Evolutionary conservation across 2,329 filamentous ascomycete genomes (phyloP), one percentile per base, ranked within the genome.

Genomic region (Fusarium gaditjirri): DNA sequence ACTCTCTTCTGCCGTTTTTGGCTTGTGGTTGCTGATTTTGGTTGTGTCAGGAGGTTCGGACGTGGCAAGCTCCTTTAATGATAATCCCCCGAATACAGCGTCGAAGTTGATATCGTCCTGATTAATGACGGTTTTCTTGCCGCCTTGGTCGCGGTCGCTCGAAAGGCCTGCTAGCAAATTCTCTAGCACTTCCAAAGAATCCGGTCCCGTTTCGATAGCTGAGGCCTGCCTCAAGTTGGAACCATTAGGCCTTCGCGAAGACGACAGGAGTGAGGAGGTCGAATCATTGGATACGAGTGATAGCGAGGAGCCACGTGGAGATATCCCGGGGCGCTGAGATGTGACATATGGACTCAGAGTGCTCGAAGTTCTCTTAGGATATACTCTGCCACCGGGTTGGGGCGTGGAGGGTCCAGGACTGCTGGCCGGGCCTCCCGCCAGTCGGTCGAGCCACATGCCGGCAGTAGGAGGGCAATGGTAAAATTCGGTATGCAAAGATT

Each of bases 371-470:
- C 92, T 87, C 72, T 89, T 88, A 43, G 90, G 88, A 33, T 90
- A 92, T 54, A 91, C 85, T 79, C 94, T 90, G 80, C 88, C 90
- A 66, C 87, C 86, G 67, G 90, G 84, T 78, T 90, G 86, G 67
- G 90, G 88, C 65, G 90, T 89, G 71, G 88, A 87, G 62, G 89
- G 86, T 72, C 83, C 84, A 68, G 82, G 89, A 84, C 80, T 89
- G 71, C 73, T 90, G 63, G 91, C 88, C 81, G 92, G 91, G 76
- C 88, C 76, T 68, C 79, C 90, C 72, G 92, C 91, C 73, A 97
- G 90, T 80, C 94, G 92, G 84, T 97, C 94, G 79, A 97, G 90
- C 94, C 94, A 97, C 94, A 97, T 97, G 77, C 77, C 83, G 77
- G 68, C 63, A 61, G 68, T 68, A 46, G 69, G 53, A 60, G 44